Evolutionary conservation across 139 green algal species (phyloP).

Genomic region (Trebouxia sp.): DNA sequence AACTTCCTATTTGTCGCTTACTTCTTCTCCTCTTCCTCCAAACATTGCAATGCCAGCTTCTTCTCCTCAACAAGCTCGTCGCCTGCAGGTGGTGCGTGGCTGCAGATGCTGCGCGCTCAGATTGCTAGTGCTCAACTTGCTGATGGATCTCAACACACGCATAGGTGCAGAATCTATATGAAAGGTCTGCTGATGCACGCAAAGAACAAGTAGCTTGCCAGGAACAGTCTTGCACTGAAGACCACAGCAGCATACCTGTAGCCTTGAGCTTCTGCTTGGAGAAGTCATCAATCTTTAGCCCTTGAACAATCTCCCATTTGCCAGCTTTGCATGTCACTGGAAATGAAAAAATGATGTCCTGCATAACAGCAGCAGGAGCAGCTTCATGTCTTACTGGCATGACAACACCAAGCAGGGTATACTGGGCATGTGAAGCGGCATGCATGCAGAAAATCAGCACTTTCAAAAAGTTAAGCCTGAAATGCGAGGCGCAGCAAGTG

Average conservation of each 20-base stretch:
- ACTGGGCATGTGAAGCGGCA: too few relatives aligned
- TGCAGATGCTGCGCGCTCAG: too few relatives aligned
- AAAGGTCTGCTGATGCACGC: background rate
- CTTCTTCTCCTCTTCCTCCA: constrained; percentile 19
- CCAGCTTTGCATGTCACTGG: constrained; percentile 85
- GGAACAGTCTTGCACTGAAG: background rate
- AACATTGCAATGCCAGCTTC: constrained; percentile 63
- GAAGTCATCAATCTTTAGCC: constrained; percentile 75
- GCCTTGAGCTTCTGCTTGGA: constrained; percentile 73
- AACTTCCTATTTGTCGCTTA: too few relatives aligned
- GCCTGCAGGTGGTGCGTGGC: too few relatives aligned
- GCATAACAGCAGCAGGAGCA: background rate
- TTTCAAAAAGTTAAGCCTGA: too few relatives aligned
- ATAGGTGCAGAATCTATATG: too few relatives aligned
- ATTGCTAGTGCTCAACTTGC: too few relatives aligned
- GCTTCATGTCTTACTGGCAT: background rate
- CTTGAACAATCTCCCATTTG: constrained; percentile 90
- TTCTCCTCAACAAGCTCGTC: constrained; percentile 88
- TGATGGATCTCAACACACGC: too few relatives aligned
- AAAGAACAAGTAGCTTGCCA: background rate
- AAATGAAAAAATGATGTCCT: constrained; percentile 86
- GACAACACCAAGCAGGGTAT: too few relatives aligned
- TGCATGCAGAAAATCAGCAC: background rate
- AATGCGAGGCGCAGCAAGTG: too few relatives aligned
- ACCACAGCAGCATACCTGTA: too few relatives aligned